Base-by-base conservation (phyloP, 306 rosid species). In the Styphnolobium japonicum region DNA sequence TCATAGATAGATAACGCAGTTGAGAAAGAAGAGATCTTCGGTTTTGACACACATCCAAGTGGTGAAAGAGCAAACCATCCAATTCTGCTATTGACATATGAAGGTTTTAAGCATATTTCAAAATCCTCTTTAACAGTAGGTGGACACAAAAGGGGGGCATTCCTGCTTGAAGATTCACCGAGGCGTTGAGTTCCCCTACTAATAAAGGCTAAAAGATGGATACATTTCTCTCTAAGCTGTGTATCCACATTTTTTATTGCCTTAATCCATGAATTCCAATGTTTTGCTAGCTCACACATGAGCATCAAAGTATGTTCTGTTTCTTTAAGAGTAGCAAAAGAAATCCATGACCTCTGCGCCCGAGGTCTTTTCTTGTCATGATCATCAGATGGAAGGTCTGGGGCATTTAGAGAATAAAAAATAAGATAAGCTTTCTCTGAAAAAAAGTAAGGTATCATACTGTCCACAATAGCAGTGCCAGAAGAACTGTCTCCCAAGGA, bases 21-120 rank as follows among this genome's bases (percentile, higher is more conserved):
- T 36, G 98, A 87, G 79, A 84, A 67, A 49, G 94, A 78, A 11
- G 90, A 48, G 58, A 79, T 80, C 85, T 88, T 89, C 3, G 77
- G 86, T 61, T 89, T 90, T 65, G 93, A 85, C 43, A 58, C 82
- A 74, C 93, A 94, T 76, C 94, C 89, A 58, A 84, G 84, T 5
- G 96, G 89, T 6, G 97, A 81, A 75, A 95, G 90, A 80, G 94
- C 89, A 85, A 92, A 95, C 98, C 98, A 95, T 75, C 98, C 98
- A 80, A 76, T 85, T 82, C 40, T 90, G 83, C 98, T 87, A 82
- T 72, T 83, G 71, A 95, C 77, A 84, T 58, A 89, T 10, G 98
- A 81, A 63, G 97, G 94, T 80, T 90, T 89, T 79, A 67, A 85
- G 85, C 79, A 87, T 76, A 29, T 53, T 71, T 91, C 96, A 34